phyloP scores from a whole-genome alignment of 495 filamentous ascomycete species.

The Chaetomium fimeti region DNA sequence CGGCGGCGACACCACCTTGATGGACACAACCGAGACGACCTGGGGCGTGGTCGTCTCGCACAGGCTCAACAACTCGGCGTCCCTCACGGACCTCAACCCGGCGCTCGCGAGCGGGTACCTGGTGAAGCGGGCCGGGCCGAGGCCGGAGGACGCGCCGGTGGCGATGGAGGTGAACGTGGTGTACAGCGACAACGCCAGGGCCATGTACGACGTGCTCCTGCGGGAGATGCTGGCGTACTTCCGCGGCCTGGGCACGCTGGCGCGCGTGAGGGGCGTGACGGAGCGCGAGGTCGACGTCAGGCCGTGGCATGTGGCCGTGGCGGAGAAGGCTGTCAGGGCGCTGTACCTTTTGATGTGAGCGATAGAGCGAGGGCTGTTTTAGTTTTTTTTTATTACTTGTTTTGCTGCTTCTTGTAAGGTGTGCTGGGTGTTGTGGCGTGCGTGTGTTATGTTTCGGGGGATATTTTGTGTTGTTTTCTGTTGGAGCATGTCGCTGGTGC shows the following conservation, averaged over 20 bases:
- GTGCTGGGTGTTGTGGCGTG: slow-evolving; percentile 6
- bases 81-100: slow-evolving; percentile 61
- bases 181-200: slow-evolving; percentile 52
- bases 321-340: slow-evolving; percentile 61
- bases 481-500: slow-evolving; percentile 11
- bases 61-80: slow-evolving; percentile 65
- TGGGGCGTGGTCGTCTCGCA: slow-evolving; percentile 75
- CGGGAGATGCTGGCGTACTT: slow-evolving; percentile 74
- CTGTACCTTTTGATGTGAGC: slow-evolving; percentile 56
- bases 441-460: slow-evolving; percentile 1
- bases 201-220: slow-evolving; percentile 58
- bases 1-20: slow-evolving; percentile 70
- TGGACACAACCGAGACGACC: slow-evolving; percentile 75
- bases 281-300: slow-evolving; percentile 61
- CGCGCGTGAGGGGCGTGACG: slow-evolving; percentile 64
- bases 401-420: not conserved
- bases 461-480: not conserved
- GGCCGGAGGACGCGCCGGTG: slow-evolving; percentile 60
- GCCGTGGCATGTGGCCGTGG: slow-evolving; percentile 87
- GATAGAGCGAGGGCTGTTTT: not conserved
- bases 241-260: slow-evolving; percentile 70
- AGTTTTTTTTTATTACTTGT: slow-evolving; percentile 2
- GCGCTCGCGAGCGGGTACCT: slow-evolving; percentile 71
- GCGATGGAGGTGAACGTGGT: slow-evolving; percentile 66
- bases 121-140: slow-evolving; percentile 66